Percentiles rank a stretch among this genome's conserved stretches.
phyloP scores from a whole-genome alignment of 2,329 filamentous ascomycete species.

The Neocucurbitaria cava region DNA sequence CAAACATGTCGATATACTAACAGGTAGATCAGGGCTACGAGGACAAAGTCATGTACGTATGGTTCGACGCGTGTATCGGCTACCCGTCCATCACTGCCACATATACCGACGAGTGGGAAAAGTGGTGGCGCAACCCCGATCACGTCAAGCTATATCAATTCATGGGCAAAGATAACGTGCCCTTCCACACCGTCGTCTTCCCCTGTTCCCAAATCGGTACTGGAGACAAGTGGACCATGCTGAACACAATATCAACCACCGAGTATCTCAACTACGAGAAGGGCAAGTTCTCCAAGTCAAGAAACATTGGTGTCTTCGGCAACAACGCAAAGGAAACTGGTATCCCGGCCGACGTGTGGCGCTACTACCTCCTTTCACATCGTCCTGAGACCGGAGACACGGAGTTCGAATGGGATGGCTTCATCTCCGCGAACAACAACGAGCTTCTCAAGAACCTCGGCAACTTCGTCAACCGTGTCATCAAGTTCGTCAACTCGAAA shows the following conservation, averaged over 20 bases:
- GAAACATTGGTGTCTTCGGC: slow-evolving; percentile 89
- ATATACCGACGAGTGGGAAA: slow-evolving; percentile 88
- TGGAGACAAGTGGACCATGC: slow-evolving; percentile 84
- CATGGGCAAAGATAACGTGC: slow-evolving; percentile 91
- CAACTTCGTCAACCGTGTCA: slow-evolving; percentile 63
- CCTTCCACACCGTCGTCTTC: slow-evolving; percentile 91
- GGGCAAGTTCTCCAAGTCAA: slow-evolving; percentile 87
- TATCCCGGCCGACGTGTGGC: slow-evolving; percentile 85
- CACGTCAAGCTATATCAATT: slow-evolving; percentile 88
- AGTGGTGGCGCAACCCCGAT: slow-evolving; percentile 93
- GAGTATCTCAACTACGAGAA: slow-evolving; percentile 65
- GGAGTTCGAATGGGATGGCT: slow-evolving; percentile 87
- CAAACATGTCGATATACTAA: slow-evolving; percentile 6
- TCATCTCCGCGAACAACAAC: slow-evolving; percentile 86
- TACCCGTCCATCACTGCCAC: slow-evolving; percentile 95
- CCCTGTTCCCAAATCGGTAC: slow-evolving; percentile 87
- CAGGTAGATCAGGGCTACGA: slow-evolving; percentile 60
- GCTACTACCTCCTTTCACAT: slow-evolving; percentile 86
- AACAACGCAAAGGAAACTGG: slow-evolving; percentile 88
- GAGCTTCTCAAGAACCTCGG: slow-evolving; percentile 80
- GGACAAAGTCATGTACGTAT: slow-evolving; percentile 87
- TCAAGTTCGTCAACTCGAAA: slow-evolving; percentile 76
- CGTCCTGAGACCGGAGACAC: slow-evolving; percentile 86
- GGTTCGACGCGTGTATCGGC: slow-evolving; percentile 92
- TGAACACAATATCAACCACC: slow-evolving; percentile 86